A percentile compares a stretch with the other conserved stretches of the same genome.
Conservation (phyloP, 2,329 filamentous ascomycete species). For the Ascochyta rabiei region DNA sequence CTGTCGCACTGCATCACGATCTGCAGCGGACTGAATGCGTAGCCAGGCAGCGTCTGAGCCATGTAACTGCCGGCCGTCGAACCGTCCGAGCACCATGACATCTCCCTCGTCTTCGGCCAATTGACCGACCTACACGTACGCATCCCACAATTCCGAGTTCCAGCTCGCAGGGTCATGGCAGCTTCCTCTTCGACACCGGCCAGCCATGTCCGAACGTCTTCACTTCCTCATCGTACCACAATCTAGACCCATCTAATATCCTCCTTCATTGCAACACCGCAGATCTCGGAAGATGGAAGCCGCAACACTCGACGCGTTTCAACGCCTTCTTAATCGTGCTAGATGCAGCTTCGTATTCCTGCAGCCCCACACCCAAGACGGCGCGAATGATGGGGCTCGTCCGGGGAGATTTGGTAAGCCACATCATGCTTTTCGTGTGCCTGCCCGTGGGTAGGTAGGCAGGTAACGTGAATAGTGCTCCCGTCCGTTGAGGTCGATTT, state of each 20-base stretch:
- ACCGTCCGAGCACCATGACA: not conserved
- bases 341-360: conserved; percentile 1
- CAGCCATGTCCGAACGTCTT: not conserved
- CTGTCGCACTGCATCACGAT: too few species aligned
- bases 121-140: not conserved
- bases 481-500: too few species aligned
- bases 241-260: not conserved
- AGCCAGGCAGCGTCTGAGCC: too few species aligned
- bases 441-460: too few species aligned
- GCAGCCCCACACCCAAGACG: not conserved
- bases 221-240: not conserved
- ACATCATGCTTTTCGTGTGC: not conserved
- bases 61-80: too few species aligned
- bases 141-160: not conserved
- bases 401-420: conserved; percentile 4
- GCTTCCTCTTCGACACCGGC: not conserved
- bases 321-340: not conserved
- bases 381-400: conserved; percentile 1
- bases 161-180: not conserved
- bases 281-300: not conserved
- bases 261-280: not conserved
- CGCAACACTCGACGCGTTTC: conserved; percentile 6
- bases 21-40: too few species aligned
- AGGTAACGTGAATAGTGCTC: too few species aligned
- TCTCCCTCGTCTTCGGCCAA: not conserved